Base-by-base conservation (phyloP, 306 rosid species). In the Fragaria iinumae region DNA sequence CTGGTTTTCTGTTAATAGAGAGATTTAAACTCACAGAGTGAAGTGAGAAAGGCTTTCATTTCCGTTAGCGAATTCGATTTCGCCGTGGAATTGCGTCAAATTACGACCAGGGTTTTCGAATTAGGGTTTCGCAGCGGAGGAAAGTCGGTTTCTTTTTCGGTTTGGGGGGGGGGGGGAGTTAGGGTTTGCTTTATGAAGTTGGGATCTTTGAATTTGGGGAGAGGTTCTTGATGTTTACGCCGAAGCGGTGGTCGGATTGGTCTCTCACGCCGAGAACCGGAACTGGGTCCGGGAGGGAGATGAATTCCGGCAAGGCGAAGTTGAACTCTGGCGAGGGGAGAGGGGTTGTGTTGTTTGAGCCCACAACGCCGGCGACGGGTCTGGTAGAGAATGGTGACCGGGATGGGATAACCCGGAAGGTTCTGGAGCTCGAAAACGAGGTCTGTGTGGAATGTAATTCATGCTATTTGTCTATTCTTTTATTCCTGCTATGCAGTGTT, bases 371-470 rank as follows among this genome's bases (percentile, higher is more conserved):
- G 57, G 78, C 64, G 68, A 82, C 86, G 25, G 89, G 80, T 41
- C 49, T 71, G 59, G 74, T 69, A 65, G 93, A 87, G 71, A 90
- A 93, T 86, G 97, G 84, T 32, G 89, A 84, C 84, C 83, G 74
- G 8, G 90, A 84, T 21, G 77, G 67, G 69, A 76, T 92, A 80
- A 83, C 81, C 64, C 84, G 85, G 81, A 89, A 80, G 73, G 56
- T 90, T 83, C 72, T 91, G 0, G 81, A 48, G 72, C 87, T 95
- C 21, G 97, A 90, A 86, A 90, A 86, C 21, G 98, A 95, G 96
- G 98, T 95, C 67, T 38, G 93, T 84, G 29, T 18, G 63, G 27
- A 65, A 81, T 84, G 12, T 20, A 0, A 3, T 17, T 66, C 27
- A 66, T 43, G 11, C 45, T 25, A 6, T 66, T 69, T 43, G 43